phyloP scores from a whole-genome alignment of 2,329 filamentous ascomycete genomes.

The Colletotrichum magnum region DNA sequence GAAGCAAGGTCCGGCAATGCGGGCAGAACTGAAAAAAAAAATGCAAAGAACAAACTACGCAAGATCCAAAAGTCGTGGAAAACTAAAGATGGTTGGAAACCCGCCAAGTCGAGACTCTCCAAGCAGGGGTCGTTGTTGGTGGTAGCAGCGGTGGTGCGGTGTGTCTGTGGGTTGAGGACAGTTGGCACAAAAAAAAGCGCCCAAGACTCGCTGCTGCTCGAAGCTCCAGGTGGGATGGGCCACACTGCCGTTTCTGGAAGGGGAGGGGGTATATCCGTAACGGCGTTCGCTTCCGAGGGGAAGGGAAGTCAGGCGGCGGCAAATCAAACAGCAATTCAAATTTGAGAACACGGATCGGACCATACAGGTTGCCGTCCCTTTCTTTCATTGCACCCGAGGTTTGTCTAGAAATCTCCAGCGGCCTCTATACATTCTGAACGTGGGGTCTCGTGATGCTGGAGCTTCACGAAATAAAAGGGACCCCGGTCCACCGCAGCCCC shows the following conservation, averaged over 20 bases:
- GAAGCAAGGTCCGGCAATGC: slow-evolving; percentile 34
- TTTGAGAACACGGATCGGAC: background rate
- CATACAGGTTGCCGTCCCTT: background rate
- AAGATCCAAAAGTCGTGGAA: slow-evolving; percentile 33
- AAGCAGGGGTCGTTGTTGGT: slow-evolving; percentile 34
- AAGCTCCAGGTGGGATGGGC: slow-evolving; percentile 26
- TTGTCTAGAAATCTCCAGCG: background rate
- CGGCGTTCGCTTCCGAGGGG: slow-evolving; percentile 15
- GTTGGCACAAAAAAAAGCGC: slow-evolving; percentile 44
- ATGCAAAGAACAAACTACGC: slow-evolving; percentile 24
- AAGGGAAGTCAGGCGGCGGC: background rate
- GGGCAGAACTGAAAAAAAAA: slow-evolving; percentile 31
- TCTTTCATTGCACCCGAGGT: background rate
- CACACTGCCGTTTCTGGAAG: slow-evolving; percentile 26
- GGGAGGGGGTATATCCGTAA: background rate
- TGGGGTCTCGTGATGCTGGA: slow-evolving; percentile 24
- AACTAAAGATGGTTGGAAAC: slow-evolving; percentile 31
- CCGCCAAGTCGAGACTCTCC: slow-evolving; percentile 34
- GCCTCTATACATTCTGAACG: background rate
- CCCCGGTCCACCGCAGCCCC: slow-evolving; percentile 21
- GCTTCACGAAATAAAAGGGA: slow-evolving; percentile 29
- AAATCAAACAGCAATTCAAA: background rate
- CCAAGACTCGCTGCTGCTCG: slow-evolving; percentile 11
- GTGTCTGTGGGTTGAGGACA: slow-evolving; percentile 45
- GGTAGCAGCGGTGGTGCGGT: slow-evolving; percentile 27